phyloP scores from a whole-genome alignment of 768 basidiomycete species.

The Suillus ampliporus region DNA sequence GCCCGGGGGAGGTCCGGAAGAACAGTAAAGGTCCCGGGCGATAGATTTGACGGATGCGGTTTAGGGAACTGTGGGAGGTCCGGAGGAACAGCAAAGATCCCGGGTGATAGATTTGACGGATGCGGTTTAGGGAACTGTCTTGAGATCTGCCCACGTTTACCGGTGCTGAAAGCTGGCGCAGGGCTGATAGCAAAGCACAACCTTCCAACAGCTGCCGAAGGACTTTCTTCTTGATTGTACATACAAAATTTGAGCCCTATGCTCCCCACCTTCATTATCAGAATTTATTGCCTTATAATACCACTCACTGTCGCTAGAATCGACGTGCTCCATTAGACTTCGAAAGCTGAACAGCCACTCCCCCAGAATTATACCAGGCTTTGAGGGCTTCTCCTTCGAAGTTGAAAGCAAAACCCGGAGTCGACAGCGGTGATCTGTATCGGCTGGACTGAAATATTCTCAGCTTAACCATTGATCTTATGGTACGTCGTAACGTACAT shows the following conservation, averaged over 20 bases:
- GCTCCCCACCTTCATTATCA: neutral
- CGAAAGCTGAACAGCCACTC: neutral
- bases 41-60: no score
- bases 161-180: neutral
- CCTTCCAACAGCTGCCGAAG: neutral
- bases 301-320: neutral
- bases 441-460: neutral
- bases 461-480: neutral
- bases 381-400: neutral
- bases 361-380: neutral
- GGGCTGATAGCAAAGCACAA: neutral
- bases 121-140: neutral
- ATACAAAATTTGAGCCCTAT: neutral
- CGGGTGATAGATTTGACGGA: neutral
- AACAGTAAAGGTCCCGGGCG: no score
- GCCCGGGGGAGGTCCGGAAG: neutral
- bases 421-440: neutral
- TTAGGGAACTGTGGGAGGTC: no score
- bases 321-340: neutral
- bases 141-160: neutral
- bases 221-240: neutral
- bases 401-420: neutral
- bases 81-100: no score
- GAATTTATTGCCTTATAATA: neutral
- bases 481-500: neutral